phyloP scores from a whole-genome alignment of 169 alveolate species.

The Eimeria sp. region DNA sequence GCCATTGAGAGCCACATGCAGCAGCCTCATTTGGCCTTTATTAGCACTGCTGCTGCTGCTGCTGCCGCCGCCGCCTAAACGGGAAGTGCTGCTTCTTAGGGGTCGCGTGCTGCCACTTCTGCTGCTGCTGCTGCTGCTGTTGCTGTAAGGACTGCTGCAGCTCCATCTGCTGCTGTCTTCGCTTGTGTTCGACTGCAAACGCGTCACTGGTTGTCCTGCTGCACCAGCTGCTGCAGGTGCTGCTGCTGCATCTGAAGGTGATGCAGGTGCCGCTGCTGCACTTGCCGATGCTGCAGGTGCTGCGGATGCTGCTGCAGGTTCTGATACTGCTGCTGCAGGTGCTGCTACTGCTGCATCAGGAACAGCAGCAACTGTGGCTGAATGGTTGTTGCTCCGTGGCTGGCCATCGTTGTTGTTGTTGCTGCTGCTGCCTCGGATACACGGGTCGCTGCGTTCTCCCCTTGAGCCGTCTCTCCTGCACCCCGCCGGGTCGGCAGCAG shows the following conservation, averaged over 20 bases:
- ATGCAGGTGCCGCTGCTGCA: no score
- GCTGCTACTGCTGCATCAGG: no score
- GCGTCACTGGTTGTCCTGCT: background rate
- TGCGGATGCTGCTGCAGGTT: background rate
- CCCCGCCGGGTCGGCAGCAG: constrained; percentile 7
- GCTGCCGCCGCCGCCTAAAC: constrained; percentile 7
- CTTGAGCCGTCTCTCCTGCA: background rate
- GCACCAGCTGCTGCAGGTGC: background rate
- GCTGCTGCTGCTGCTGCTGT: constrained; percentile 62
- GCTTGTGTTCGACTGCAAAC: constrained; percentile 11
- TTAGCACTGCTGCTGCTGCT: constrained; percentile 43
- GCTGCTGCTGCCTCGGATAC: constrained; percentile 7
- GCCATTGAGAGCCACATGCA: constrained; percentile 73
- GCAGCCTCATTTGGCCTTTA: constrained; percentile 75
- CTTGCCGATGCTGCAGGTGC: background rate
- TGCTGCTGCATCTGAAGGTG: no score
- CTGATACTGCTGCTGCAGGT: background rate
- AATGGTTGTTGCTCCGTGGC: no score
- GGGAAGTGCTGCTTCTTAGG: constrained; percentile 24
- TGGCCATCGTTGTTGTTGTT: no score
- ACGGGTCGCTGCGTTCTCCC: background rate
- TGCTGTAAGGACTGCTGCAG: constrained; percentile 55
- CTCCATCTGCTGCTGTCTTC: constrained; percentile 41
- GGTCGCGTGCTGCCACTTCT: constrained; percentile 15
- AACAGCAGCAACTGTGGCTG: no score